Evolutionary conservation across 148 eudicot species (phyloP).

Genomic region (Rhododendron ferrugineum): DNA sequence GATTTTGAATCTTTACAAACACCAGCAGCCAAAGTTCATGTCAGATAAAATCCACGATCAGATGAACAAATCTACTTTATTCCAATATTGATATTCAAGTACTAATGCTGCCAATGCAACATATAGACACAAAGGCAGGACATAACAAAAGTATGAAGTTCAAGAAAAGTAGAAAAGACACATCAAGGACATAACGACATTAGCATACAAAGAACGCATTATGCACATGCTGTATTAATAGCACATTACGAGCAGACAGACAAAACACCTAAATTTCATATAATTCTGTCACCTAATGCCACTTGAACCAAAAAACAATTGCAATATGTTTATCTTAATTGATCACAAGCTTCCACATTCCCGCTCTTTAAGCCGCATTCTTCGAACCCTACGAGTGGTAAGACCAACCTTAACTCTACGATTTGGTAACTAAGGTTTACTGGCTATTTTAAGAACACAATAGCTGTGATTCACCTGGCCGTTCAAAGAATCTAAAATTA

Average conservation of each 20-base stretch:
- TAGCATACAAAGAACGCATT: background rate
- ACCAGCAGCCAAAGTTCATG: background rate
- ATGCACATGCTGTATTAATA: background rate
- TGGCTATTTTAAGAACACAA: background rate
- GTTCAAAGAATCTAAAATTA: background rate
- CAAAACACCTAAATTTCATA: background rate
- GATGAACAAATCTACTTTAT: background rate
- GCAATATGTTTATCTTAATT: background rate
- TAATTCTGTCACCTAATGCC: background rate
- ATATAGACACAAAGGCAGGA: background rate
- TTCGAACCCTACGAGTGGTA: background rate
- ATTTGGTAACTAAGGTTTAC: background rate
- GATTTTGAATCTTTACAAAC: background rate
- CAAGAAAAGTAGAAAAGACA: conserved; percentile 2
- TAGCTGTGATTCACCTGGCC: background rate
- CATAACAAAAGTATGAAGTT: background rate
- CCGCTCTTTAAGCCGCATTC: background rate
- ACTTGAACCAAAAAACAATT: background rate
- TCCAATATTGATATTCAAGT: background rate
- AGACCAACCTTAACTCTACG: conserved; percentile 1
- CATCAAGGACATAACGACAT: background rate
- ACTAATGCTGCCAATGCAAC: background rate
- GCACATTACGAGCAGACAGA: background rate
- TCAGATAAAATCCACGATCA: background rate
- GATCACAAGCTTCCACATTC: background rate